phyloP scores from a whole-genome alignment of 805 yeast genomes.

The Candida sithepensis region DNA sequence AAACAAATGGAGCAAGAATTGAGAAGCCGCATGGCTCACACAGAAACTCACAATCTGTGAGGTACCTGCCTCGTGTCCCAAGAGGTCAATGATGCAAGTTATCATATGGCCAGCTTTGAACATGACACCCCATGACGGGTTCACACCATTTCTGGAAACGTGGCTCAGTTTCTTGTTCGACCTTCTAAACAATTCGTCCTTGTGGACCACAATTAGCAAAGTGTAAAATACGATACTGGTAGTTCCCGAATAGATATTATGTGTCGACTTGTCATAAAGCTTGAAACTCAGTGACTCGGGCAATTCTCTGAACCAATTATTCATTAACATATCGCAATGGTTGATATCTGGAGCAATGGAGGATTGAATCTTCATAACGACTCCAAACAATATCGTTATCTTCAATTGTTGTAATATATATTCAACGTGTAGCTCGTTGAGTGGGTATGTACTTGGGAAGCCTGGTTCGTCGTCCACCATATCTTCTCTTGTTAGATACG shows the following conservation, averaged over 20 bases:
- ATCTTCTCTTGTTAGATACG: slow-evolving; percentile 62
- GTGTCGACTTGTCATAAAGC: slow-evolving; percentile 38
- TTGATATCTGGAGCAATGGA: slow-evolving; percentile 24
- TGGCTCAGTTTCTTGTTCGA: slow-evolving; percentile 27
- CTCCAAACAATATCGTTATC: slow-evolving; percentile 1
- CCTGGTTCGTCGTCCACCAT: slow-evolving; percentile 34
- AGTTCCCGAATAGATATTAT: slow-evolving; percentile 47
- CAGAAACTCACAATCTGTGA: slow-evolving; percentile 6
- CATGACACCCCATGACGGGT: slow-evolving; percentile 70
- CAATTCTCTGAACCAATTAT: slow-evolving; percentile 65
- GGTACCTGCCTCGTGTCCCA: slow-evolving; percentile 1
- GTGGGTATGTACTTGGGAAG: neutral
- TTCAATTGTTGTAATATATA: slow-evolving; percentile 1
- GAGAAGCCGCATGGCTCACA: slow-evolving; percentile 7
- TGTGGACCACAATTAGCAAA: slow-evolving; percentile 59
- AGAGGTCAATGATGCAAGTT: slow-evolving; percentile 2
- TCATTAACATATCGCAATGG: slow-evolving; percentile 70
- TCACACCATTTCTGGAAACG: slow-evolving; percentile 34
- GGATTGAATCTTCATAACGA: neutral
- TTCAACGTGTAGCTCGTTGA: neutral
- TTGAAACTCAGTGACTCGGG: slow-evolving; percentile 60
- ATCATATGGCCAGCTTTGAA: slow-evolving; percentile 78
- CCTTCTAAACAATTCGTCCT: slow-evolving; percentile 33
- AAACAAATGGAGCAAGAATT: slow-evolving; percentile 3
- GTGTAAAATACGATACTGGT: slow-evolving; percentile 67